Evolutionary conservation across 768 basidiomycete genomes (phyloP).

Genomic region (Tylopilus rubrobrunneus): DNA sequence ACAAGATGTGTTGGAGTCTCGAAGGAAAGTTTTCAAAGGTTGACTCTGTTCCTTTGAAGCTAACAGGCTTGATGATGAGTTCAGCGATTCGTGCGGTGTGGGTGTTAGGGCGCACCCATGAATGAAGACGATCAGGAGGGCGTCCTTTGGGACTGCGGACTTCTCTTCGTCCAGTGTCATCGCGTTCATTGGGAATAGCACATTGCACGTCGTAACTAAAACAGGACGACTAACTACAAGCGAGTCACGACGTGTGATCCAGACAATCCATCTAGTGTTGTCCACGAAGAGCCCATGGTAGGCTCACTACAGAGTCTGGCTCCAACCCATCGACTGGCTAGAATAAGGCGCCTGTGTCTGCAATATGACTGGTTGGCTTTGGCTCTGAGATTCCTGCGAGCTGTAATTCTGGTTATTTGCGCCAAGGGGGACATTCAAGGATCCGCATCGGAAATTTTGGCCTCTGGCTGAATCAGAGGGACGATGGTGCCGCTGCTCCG

Average conservation of each 20-base stretch:
- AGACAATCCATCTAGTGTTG: neutral
- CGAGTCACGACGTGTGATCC: neutral
- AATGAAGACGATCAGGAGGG: conserved; percentile 69
- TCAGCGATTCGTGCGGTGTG: neutral
- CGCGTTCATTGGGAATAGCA: conserved; percentile 9
- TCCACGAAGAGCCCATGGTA: neutral
- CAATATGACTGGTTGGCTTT: conserved; percentile 33
- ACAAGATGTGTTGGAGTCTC: conserved; percentile 71
- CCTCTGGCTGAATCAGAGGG: conserved; percentile 9
- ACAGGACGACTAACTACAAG: conserved; percentile 2
- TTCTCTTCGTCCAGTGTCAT: conserved; percentile 2
- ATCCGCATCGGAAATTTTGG: conserved; percentile 17
- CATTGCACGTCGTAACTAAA: conserved; percentile 7
- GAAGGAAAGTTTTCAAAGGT: conserved; percentile 79
- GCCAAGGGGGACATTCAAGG: conserved; percentile 16
- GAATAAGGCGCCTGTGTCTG: conserved; percentile 55
- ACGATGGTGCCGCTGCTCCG: neutral
- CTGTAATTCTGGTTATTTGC: neutral
- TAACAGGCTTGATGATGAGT: conserved; percentile 19
- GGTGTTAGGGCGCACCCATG: conserved; percentile 56
- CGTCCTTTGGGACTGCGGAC: conserved; percentile 30
- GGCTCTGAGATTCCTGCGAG: conserved; percentile 17
- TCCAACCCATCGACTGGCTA: conserved; percentile 36
- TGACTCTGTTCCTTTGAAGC: conserved; percentile 60
- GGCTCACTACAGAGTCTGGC: conserved; percentile 26